These are phyloP conservation scores for Quercus aquifolioides DNA, from an alignment of 306 rosid species.

Conservation along the genomic window DNA sequence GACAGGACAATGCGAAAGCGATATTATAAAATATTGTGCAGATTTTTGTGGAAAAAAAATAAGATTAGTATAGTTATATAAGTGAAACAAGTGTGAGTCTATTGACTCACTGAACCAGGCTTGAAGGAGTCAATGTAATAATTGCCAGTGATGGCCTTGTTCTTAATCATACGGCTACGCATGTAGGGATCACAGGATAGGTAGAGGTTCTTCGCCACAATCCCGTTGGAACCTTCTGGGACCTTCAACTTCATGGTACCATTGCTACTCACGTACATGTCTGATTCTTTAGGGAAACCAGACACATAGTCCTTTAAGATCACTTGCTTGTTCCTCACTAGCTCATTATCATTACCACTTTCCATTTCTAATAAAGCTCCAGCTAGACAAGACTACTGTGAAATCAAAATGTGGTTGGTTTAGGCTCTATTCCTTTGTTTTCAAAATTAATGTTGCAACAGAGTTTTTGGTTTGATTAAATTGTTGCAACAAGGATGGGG, in stretches of 20 bases:
- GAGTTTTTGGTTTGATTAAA: too few relatives aligned
- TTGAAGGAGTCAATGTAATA: background rate
- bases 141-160: too few relatives aligned
- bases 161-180: background rate
- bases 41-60: background rate
- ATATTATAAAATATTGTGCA: too few relatives aligned
- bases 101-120: background rate
- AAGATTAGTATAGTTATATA: background rate
- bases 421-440: too few relatives aligned
- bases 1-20: too few relatives aligned
- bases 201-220: conserved; percentile 3
- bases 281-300: background rate
- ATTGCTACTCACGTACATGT: background rate
- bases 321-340: background rate
- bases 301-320: background rate
- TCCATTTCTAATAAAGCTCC: too few relatives aligned
- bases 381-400: too few relatives aligned
- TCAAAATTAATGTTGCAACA: too few relatives aligned
- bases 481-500: too few relatives aligned
- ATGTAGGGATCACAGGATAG: conserved; percentile 13
- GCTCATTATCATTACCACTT: background rate
- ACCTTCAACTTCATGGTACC: background rate
- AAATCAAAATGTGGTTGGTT: too few relatives aligned
- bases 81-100: background rate
- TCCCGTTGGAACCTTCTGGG: background rate